A percentile compares a stretch with the other conserved stretches of the same genome.
Conservation (phyloP, 1,284 basidiomycete species). For the Chalciporus piperatoides region DNA sequence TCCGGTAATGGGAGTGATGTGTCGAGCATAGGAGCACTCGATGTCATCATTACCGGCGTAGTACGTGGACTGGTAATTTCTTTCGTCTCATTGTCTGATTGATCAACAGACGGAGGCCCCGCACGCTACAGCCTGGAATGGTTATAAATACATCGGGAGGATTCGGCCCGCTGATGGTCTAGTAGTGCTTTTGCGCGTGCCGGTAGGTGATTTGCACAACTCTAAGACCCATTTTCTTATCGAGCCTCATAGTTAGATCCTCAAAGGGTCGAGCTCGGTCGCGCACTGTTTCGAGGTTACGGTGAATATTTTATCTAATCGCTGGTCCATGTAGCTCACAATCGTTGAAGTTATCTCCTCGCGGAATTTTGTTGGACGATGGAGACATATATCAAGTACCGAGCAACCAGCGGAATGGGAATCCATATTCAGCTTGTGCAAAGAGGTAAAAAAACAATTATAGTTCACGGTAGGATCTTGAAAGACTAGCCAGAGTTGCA, state of each 20-base stretch:
- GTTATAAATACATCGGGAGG: slow-evolving; percentile 33
- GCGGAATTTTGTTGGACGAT: slow-evolving; percentile 49
- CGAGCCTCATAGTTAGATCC: slow-evolving; percentile 23
- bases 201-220: slow-evolving; percentile 33
- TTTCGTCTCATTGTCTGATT: slow-evolving; percentile 11
- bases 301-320: slow-evolving; percentile 28
- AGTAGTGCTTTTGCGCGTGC: slow-evolving; percentile 37
- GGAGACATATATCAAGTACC: slow-evolving; percentile 34
- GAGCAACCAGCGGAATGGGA: slow-evolving; percentile 43
- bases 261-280: slow-evolving; percentile 32
- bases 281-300: slow-evolving; percentile 46
- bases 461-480: slow-evolving; percentile 7
- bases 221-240: not conserved
- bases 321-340: slow-evolving; percentile 9
- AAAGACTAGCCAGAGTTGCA: not conserved
- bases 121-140: slow-evolving; percentile 48
- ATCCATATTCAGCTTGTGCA: slow-evolving; percentile 48
- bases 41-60: slow-evolving; percentile 50
- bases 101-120: slow-evolving; percentile 41
- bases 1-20: slow-evolving; percentile 14
- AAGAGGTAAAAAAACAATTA: slow-evolving; percentile 23
- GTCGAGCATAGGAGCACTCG: slow-evolving; percentile 23
- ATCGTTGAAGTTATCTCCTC: slow-evolving; percentile 40
- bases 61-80: slow-evolving; percentile 31
- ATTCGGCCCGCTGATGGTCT: slow-evolving; percentile 35